Evolutionary conservation across 23 red algal species (phyloP).

Genomic region (Chondrus crispus): DNA sequence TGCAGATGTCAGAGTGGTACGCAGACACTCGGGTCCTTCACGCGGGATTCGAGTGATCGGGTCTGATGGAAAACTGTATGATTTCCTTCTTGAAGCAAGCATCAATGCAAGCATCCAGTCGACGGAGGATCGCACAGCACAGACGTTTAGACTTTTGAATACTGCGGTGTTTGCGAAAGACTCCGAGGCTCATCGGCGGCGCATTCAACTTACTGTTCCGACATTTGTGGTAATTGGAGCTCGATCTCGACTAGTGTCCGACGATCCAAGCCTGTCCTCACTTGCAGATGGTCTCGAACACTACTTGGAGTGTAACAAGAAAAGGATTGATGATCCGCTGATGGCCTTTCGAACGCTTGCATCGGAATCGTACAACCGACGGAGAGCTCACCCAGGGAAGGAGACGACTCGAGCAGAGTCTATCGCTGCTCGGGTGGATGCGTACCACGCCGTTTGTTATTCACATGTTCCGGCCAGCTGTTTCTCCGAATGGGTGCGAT

Average conservation of each 20-base stretch:
- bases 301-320: constrained; percentile 29
- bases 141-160: constrained; percentile 73
- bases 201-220: constrained; percentile 38
- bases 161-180: constrained; percentile 56
- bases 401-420: not conserved
- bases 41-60: constrained; percentile 73
- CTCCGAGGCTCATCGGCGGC: constrained; percentile 46
- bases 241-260: constrained; percentile 73
- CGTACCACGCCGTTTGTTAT: constrained; percentile 64
- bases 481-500: constrained; percentile 50
- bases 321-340: constrained; percentile 68
- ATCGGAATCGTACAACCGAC: not conserved
- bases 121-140: constrained; percentile 70
- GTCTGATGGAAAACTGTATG: constrained; percentile 69
- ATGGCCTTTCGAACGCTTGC: constrained; percentile 68
- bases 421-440: constrained; percentile 53
- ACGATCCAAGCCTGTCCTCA: constrained; percentile 18
- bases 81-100: constrained; percentile 83
- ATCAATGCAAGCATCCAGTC: constrained; percentile 60
- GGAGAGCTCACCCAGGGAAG: constrained; percentile 5
- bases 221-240: constrained; percentile 52
- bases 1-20: constrained; percentile 67
- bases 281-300: constrained; percentile 70
- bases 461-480: constrained; percentile 36
- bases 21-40: constrained; percentile 28